These are phyloP conservation scores for Colletotrichum costaricense DNA, from an alignment of 2,329 filamentous ascomycete genomes.

Conservation along the genomic window DNA sequence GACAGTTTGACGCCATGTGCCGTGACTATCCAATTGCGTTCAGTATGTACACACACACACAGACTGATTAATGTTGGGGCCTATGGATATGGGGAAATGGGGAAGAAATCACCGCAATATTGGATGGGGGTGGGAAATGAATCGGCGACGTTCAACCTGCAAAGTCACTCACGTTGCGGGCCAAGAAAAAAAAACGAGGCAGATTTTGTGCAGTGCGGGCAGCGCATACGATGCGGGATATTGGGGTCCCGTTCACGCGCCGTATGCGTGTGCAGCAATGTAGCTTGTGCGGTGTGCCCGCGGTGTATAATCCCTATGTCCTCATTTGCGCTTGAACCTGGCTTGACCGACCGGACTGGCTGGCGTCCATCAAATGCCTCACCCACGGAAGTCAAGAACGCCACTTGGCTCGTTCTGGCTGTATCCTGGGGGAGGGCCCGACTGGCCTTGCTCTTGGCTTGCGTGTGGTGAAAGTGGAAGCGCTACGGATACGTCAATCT, in stretches of 20 bases:
- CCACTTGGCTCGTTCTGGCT: slow-evolving; percentile 13
- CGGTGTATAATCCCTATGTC: neutral
- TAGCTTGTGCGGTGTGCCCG: neutral
- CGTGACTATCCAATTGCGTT: neutral
- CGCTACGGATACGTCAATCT: neutral
- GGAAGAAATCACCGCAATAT: slow-evolving; percentile 19
- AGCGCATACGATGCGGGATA: slow-evolving; percentile 13
- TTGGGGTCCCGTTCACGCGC: neutral
- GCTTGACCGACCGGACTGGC: neutral
- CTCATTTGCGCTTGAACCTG: neutral
- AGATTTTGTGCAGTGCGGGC: slow-evolving; percentile 10
- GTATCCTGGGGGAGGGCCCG: neutral
- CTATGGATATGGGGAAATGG: slow-evolving; percentile 21
- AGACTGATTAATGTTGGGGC: neutral
- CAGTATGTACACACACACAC: neutral
- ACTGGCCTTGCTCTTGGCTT: neutral
- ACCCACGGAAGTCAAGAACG: slow-evolving; percentile 9
- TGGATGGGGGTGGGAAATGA: slow-evolving; percentile 24
- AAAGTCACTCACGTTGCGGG: slow-evolving; percentile 1
- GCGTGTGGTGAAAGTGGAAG: neutral
- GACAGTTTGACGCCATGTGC: neutral
- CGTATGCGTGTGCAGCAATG: neutral
- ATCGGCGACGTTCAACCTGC: slow-evolving; percentile 8
- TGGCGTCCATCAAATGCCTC: neutral
- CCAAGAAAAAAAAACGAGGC: slow-evolving; percentile 21